These are phyloP conservation scores for Yamadazyma trypodendri DNA, from an alignment of 1,139 yeast genomes.

Conservation along the genomic window DNA sequence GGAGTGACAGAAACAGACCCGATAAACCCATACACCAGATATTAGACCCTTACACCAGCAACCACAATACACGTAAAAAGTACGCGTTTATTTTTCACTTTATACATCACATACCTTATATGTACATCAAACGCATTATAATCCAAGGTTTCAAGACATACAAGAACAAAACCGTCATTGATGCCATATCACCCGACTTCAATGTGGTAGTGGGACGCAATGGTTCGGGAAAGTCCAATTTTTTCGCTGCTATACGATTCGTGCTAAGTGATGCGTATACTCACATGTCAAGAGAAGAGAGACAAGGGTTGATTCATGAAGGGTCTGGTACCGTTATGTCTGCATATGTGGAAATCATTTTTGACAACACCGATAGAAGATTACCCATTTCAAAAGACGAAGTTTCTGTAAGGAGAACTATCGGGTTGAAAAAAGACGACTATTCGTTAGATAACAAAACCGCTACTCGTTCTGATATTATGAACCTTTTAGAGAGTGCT, in stretches of 20 bases:
- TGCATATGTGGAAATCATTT: slow-evolving; percentile 87
- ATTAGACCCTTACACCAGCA: not conserved
- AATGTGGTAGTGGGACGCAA: slow-evolving; percentile 94
- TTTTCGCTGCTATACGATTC: slow-evolving; percentile 93
- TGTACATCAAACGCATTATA: slow-evolving; percentile 50
- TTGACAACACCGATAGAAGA: slow-evolving; percentile 77
- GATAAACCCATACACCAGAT: not conserved
- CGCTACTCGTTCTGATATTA: slow-evolving; percentile 77
- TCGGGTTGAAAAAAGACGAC: slow-evolving; percentile 91
- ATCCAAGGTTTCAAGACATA: slow-evolving; percentile 96
- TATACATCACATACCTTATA: slow-evolving; percentile 10
- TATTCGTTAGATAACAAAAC: slow-evolving; percentile 76
- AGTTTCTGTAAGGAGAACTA: slow-evolving; percentile 77
- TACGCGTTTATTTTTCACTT: slow-evolving; percentile 7
- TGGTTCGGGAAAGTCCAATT: slow-evolving; percentile 96
- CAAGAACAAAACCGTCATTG: slow-evolving; percentile 78
- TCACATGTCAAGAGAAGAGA: slow-evolving; percentile 82
- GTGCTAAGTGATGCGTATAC: slow-evolving; percentile 90
- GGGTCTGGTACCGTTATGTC: slow-evolving; percentile 92
- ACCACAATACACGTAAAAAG: not conserved
- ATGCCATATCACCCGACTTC: slow-evolving; percentile 72
- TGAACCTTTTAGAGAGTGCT: slow-evolving; percentile 83
- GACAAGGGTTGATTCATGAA: slow-evolving; percentile 85
- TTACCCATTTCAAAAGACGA: slow-evolving; percentile 71
- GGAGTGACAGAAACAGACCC: not conserved